phyloP scores from a whole-genome alignment of 345 rosid species.

The Sonneratia caseolaris region DNA sequence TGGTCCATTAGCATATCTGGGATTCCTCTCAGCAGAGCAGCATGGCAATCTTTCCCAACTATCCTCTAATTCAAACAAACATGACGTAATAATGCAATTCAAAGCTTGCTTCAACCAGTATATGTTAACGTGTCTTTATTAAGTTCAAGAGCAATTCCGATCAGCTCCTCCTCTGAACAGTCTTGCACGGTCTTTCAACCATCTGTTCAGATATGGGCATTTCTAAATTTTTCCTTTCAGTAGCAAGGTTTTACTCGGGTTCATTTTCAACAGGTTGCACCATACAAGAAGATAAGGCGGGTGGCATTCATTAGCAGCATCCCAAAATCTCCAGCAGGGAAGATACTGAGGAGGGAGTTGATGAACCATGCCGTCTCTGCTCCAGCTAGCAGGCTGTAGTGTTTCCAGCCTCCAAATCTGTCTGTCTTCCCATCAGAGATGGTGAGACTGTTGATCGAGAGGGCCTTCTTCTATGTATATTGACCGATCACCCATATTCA shows the following conservation, averaged over 20 bases:
- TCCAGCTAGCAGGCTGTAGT: constrained; percentile 12
- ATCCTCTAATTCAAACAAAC: too few species aligned
- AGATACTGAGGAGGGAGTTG: constrained; percentile 72
- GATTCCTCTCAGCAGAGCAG: too few species aligned
- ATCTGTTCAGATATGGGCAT: neutral
- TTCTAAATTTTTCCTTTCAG: neutral
- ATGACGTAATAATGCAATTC: too few species aligned
- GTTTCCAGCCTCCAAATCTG: neutral
- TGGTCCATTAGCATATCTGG: too few species aligned
- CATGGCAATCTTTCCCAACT: too few species aligned
- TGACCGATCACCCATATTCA: neutral
- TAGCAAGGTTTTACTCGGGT: neutral
- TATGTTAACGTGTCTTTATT: neutral
- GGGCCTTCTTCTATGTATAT: neutral
- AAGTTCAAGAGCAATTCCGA: neutral
- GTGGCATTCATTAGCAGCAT: constrained; percentile 63
- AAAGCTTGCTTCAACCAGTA: neutral
- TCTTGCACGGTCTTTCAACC: neutral
- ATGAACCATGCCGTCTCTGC: constrained; percentile 27
- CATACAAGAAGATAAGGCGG: constrained; percentile 73
- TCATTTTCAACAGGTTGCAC: constrained; percentile 51
- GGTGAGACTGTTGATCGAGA: neutral
- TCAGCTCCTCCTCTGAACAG: neutral
- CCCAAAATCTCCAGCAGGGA: constrained; percentile 72
- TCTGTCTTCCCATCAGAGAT: neutral